Evolutionary conservation across 768 basidiomycete genomes (phyloP).

Genomic region (Tephrocybe sp.): DNA sequence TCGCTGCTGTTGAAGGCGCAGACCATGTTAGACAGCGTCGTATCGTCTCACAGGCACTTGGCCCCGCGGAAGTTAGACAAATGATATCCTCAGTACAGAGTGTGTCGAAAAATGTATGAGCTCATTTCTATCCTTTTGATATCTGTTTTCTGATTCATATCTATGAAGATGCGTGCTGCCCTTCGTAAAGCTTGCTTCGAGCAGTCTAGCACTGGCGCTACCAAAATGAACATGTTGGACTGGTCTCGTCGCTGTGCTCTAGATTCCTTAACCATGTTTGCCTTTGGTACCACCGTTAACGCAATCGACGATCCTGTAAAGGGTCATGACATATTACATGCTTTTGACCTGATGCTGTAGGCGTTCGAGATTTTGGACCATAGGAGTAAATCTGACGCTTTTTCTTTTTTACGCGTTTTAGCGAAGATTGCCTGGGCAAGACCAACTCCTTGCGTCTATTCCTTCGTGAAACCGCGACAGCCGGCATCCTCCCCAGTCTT

Average conservation of each 20-base stretch:
- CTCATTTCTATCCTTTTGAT: background rate
- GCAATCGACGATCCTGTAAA: conserved; percentile 7
- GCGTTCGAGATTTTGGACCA: background rate
- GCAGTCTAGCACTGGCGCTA: background rate
- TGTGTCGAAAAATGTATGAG: background rate
- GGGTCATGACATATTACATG: conserved; percentile 2
- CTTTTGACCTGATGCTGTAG: conserved; percentile 7
- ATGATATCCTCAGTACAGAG: conserved; percentile 7
- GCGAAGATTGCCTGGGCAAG: conserved; percentile 1
- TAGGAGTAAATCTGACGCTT: background rate
- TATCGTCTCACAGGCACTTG: conserved; percentile 3
- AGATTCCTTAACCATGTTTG: conserved; percentile 8
- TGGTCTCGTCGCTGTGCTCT: conserved; percentile 6
- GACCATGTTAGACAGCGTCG: conserved; percentile 8
- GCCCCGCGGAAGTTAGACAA: conserved; percentile 3
- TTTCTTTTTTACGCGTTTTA: background rate
- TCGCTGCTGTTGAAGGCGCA: conserved; percentile 8
- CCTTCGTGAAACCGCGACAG: conserved; percentile 3
- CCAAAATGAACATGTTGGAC: conserved; percentile 7
- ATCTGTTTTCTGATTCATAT: background rate
- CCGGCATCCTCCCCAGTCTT: conserved; percentile 2
- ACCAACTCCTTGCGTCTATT: conserved; percentile 1
- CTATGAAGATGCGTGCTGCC: background rate
- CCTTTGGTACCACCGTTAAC: conserved; percentile 3
- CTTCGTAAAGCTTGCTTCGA: background rate